A percentile compares a stretch with the other conserved stretches of the same genome.
These are phyloP conservation scores for Tetrahymena borealis DNA, from an alignment of 73 alveolate genomes.

Conservation along the genomic window DNA sequence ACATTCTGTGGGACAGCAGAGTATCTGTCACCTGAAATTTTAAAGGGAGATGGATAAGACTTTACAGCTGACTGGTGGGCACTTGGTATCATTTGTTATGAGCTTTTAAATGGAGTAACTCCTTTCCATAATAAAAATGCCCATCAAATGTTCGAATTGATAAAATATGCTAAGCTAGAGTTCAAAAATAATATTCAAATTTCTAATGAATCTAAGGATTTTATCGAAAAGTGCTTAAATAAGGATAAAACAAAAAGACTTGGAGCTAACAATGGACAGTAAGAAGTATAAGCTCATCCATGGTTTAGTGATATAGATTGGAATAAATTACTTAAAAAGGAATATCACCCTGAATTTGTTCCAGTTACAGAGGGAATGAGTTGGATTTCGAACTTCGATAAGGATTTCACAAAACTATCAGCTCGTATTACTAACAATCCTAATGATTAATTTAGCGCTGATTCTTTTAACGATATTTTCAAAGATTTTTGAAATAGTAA, in stretches of 20 bases:
- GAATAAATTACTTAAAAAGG: background rate
- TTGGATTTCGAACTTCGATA: background rate
- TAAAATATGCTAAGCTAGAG: constrained; percentile 67
- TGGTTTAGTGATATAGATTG: constrained; percentile 70
- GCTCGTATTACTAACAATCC: background rate
- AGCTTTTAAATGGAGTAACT: constrained; percentile 87
- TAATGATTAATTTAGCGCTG: background rate
- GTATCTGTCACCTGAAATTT: constrained; percentile 93
- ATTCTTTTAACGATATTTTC: background rate
- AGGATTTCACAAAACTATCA: background rate
- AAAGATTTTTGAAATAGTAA: background rate
- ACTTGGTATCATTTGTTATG: constrained; percentile 83
- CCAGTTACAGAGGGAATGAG: background rate
- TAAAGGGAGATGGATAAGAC: constrained; percentile 79
- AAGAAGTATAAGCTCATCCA: constrained; percentile 67
- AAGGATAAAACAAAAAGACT: constrained; percentile 74
- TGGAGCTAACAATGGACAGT: constrained; percentile 66
- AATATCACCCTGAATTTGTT: background rate
- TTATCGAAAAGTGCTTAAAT: constrained; percentile 55
- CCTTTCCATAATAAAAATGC: constrained; percentile 88
- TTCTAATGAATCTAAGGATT: constrained; percentile 76
- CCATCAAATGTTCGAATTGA: constrained; percentile 79
- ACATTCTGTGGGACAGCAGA: constrained; percentile 95
- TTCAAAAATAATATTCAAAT: constrained; percentile 70
- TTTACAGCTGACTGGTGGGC: constrained; percentile 96